Percentiles rank a stretch among this genome's conserved stretches.
phyloP scores from a whole-genome alignment of 768 basidiomycete genomes.

The Cystobasidiopsis lactophilus region DNA sequence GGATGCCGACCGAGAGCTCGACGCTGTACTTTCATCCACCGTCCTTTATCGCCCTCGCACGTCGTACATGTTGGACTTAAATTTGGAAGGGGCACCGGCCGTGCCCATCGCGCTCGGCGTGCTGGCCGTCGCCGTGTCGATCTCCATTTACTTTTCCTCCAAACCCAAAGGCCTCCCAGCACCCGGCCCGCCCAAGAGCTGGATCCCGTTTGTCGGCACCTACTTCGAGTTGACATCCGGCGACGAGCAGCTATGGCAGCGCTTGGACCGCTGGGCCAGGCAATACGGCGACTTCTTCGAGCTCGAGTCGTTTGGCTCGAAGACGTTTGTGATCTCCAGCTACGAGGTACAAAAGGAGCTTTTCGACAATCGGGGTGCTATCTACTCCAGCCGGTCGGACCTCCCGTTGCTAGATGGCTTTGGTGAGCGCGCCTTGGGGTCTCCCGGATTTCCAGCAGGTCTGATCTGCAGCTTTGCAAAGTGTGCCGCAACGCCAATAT shows the following conservation, averaged over 20 bases:
- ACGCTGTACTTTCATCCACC: no score
- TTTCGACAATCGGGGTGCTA: constrained; percentile 8
- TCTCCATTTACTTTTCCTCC: no score
- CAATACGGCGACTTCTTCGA: constrained; percentile 7
- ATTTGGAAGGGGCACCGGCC: no score
- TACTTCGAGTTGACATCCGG: background rate
- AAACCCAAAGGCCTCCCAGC: background rate
- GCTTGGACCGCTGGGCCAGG: background rate
- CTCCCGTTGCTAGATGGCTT: background rate
- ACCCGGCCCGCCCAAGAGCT: background rate
- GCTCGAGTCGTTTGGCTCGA: constrained; percentile 3
- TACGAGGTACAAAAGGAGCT: constrained; percentile 5
- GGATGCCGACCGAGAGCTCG: no score
- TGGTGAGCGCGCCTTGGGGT: no score
- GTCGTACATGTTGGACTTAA: no score
- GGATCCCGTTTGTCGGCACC: background rate
- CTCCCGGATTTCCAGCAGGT: no score
- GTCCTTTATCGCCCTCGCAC: no score
- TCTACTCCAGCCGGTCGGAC: constrained; percentile 10
- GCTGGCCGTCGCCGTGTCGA: no score
- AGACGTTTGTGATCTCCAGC: constrained; percentile 7
- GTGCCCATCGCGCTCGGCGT: no score
- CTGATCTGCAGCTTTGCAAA: no score
- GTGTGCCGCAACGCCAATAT: no score
- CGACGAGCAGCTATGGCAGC: background rate